These are phyloP conservation scores for Trypanosoma vivax DNA, from an alignment of 208 protist genomes.

Conservation along the genomic window DNA sequence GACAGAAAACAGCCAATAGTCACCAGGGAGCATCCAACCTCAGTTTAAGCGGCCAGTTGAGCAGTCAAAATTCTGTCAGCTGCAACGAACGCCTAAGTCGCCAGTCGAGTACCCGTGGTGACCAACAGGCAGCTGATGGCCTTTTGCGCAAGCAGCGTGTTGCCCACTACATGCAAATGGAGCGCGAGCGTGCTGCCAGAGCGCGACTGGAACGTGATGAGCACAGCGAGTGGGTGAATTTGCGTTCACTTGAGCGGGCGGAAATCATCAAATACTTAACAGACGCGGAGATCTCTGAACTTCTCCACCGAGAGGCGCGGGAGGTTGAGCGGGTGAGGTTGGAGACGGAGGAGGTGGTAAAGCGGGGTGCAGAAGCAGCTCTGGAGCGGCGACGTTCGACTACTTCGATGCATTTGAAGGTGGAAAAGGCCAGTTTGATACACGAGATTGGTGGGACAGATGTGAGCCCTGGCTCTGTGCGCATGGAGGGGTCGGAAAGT, in stretches of 20 bases:
- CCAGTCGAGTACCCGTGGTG: constrained; percentile 68
- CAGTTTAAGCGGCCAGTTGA: too few species aligned
- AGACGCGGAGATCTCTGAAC: constrained; percentile 56
- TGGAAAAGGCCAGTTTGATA: too few species aligned
- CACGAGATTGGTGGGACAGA: too few species aligned
- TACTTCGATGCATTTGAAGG: too few species aligned
- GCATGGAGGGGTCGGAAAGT: too few species aligned
- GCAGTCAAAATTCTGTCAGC: constrained; percentile 45
- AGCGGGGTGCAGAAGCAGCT: too few species aligned
- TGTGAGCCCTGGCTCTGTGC: too few species aligned
- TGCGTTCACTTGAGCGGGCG: constrained; percentile 56
- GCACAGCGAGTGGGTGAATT: constrained; percentile 64
- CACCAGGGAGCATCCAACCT: too few species aligned
- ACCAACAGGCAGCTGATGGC: constrained; percentile 65
- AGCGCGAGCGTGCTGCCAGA: constrained; percentile 62
- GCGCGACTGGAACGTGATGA: constrained; percentile 62
- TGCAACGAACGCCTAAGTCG: constrained; percentile 60
- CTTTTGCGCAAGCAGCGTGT: constrained; percentile 79
- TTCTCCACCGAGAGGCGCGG: constrained; percentile 54
- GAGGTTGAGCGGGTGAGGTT: constrained; percentile 36
- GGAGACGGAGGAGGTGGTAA: constrained; percentile 25
- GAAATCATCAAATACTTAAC: constrained; percentile 73
- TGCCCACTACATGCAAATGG: constrained; percentile 79
- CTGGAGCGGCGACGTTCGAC: too few species aligned
- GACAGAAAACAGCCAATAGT: too few species aligned